Evolutionary conservation across 1,284 basidiomycete genomes (phyloP).

Genomic region (Termitomyces sp.): DNA sequence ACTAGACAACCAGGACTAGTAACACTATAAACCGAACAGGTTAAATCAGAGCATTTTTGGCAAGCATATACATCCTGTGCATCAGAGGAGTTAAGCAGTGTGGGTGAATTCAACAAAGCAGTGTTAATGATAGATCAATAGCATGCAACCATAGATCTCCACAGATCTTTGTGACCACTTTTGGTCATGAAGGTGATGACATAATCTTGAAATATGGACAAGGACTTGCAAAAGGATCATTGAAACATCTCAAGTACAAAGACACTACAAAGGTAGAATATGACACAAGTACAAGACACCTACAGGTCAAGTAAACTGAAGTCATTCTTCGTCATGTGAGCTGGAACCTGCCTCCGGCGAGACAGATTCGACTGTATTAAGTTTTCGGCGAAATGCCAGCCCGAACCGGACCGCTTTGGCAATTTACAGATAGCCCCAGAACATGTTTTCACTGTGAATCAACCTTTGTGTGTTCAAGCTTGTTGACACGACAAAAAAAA

Average conservation of each 20-base stretch:
- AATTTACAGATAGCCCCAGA: too few relatives aligned
- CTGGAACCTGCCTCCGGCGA: background rate
- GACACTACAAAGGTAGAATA: background rate
- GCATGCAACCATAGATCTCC: too few relatives aligned
- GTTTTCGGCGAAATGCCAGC: too few relatives aligned
- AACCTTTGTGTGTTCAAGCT: too few relatives aligned
- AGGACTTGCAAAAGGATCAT: background rate
- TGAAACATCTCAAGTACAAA: background rate
- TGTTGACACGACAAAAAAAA: too few relatives aligned
- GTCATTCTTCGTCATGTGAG: background rate
- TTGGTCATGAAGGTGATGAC: background rate
- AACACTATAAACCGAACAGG: background rate
- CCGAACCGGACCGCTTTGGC: too few relatives aligned
- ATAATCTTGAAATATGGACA: background rate
- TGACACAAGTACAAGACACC: background rate
- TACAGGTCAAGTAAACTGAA: background rate
- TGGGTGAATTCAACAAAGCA: too few relatives aligned
- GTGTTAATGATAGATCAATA: too few relatives aligned
- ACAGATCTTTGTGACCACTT: too few relatives aligned
- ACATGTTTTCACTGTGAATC: too few relatives aligned
- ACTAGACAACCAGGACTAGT: background rate
- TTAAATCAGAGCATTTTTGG: background rate
- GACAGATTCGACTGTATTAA: too few relatives aligned
- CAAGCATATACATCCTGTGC: background rate
- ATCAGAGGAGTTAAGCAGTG: too few relatives aligned